Percentiles rank a stretch among this genome's conserved stretches.
phyloP scores from a whole-genome alignment of 2,329 filamentous ascomycete species.

The Mycogone perniciosa region DNA sequence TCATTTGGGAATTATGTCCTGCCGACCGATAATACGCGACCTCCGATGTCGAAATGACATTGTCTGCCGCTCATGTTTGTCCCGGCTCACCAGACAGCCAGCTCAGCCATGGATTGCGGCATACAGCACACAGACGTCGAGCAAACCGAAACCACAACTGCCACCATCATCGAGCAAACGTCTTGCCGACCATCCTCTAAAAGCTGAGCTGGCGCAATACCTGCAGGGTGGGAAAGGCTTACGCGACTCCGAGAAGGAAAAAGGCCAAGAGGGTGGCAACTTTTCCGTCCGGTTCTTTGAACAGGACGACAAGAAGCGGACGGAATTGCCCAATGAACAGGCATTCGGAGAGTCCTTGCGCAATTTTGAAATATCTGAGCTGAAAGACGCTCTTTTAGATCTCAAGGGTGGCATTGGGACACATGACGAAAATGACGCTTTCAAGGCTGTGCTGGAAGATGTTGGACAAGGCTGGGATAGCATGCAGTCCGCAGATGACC shows the following conservation, averaged over 20 bases:
- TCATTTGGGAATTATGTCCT: slow-evolving; percentile 26
- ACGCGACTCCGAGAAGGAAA: slow-evolving; percentile 15
- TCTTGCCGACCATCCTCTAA: slow-evolving; percentile 20
- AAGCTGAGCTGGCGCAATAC: slow-evolving; percentile 22
- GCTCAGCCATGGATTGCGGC: slow-evolving; percentile 23
- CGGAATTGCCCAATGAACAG: slow-evolving; percentile 33
- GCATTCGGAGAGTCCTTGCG: slow-evolving; percentile 35
- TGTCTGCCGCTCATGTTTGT: slow-evolving; percentile 34
- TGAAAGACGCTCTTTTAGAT: slow-evolving; percentile 31
- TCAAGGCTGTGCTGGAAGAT: slow-evolving; percentile 29
- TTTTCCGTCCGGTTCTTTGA: slow-evolving; percentile 43
- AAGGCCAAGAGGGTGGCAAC: slow-evolving; percentile 14
- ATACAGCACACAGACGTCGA: slow-evolving; percentile 28
- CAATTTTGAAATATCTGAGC: slow-evolving; percentile 28
- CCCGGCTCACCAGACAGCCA: slow-evolving; percentile 23
- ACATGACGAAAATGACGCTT: slow-evolving; percentile 28
- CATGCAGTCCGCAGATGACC: slow-evolving; percentile 26
- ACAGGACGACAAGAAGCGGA: slow-evolving; percentile 33
- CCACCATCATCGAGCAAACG: slow-evolving; percentile 14
- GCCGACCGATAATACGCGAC: slow-evolving; percentile 30
- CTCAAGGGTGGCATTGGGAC: slow-evolving; percentile 33
- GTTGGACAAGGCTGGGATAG: slow-evolving; percentile 26
- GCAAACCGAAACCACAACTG: slow-evolving; percentile 15
- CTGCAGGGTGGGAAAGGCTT: slow-evolving; percentile 23
- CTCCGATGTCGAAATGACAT: slow-evolving; percentile 28